Evolutionary conservation across 2,329 filamentous ascomycete genomes (phyloP), one percentile per base, ranked within the genome.

Genomic region (Ophiocordyceps camponoti-saundersi): DNA sequence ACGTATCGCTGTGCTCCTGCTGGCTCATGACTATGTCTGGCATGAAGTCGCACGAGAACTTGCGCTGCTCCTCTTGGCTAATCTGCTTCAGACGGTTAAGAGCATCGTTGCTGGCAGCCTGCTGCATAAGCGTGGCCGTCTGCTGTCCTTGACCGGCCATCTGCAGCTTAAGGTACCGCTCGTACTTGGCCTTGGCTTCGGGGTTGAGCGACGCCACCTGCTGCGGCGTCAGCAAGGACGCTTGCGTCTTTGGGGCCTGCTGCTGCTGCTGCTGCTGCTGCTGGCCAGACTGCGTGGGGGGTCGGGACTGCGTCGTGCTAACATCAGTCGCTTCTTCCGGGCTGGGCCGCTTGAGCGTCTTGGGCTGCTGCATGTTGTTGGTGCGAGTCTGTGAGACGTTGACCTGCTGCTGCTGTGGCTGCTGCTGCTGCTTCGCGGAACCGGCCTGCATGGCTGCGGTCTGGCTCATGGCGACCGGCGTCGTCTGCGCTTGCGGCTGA

Each of bases 261-360:
- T 53, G 32, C 32, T 36, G 32, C 32, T 36, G 32, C 32, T 34
- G 32, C 32, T 36, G 32, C 32, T 36, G 32, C 32, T 46, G 52
- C 45, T 48, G 51, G n/a, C 49, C 53, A 6, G 53, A 51, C 22
- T 61, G 61, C 13, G 57, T 52, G 11, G 43, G 45, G 13, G 59
- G 54, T 44, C 56, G 55, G 12, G 50, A n/a, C 13, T 51, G 34
- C 15, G 39, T 49, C 1, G 49, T 41, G 16, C 6, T 42, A 13
- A 51, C 49, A 22, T 68, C 66, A n/a, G 50, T 50, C 11, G 50
- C 52, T 44, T 75, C 72, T 22, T 75, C 72, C 3, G 64, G 59
- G 46, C 61, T 71, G 4, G 71, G 61, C 1, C 73, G 69, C 60
- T 77, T 77, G 42, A 73, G 61, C 44, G 61, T 69, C 56, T 71